phyloP scores from a whole-genome alignment of 2,329 filamentous ascomycete species.

The Elsinoe fawcettii region DNA sequence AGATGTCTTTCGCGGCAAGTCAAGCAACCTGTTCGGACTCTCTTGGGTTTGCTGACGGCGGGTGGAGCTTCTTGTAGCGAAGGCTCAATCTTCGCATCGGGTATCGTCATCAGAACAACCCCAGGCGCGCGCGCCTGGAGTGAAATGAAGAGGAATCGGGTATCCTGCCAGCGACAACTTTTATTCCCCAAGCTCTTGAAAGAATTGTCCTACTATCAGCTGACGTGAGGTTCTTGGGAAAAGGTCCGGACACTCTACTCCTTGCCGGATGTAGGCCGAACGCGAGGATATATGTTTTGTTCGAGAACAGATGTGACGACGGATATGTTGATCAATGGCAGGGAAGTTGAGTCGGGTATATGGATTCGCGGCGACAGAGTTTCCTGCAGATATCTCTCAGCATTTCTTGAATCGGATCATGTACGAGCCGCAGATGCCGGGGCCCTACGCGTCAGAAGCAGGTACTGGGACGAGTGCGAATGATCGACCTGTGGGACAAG shows the following conservation, averaged over 20 bases:
- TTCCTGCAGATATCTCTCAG: not conserved
- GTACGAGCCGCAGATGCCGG: constrained; percentile 13
- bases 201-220: not conserved
- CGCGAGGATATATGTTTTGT: not conserved
- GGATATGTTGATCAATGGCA: not conserved
- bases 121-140: constrained; percentile 11
- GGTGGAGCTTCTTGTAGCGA: constrained; percentile 27
- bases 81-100: constrained; percentile 23
- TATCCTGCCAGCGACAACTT: not conserved
- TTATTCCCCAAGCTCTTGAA: not conserved
- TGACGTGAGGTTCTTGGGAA: not conserved
- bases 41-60: constrained; percentile 58
- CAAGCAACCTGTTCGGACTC: constrained; percentile 82
- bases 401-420: constrained; percentile 11
- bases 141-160: not conserved
- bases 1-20: constrained; percentile 85
- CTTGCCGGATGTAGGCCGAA: not conserved
- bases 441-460: constrained; percentile 9
- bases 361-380: not conserved
- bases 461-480: not conserved
- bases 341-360: not conserved
- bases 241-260: not conserved
- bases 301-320: not conserved
- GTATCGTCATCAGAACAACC: constrained; percentile 17
- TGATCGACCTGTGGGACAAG: constrained; percentile 12